Base-by-base conservation (phyloP, 2,329 filamentous ascomycete species). In the Pseudovirgaria hyperparasitica region DNA sequence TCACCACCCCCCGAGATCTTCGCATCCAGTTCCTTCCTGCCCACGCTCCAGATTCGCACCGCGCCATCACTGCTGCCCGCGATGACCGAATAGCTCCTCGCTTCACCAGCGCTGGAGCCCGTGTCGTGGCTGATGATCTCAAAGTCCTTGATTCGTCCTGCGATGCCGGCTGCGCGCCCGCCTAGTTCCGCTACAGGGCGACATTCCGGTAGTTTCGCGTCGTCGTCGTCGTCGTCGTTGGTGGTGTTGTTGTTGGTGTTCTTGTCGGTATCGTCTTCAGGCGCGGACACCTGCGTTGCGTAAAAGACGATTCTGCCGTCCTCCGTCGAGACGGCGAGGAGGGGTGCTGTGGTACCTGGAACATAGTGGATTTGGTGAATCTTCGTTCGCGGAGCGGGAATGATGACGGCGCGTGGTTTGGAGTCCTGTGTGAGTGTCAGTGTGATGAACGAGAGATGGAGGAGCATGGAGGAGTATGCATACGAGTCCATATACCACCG, bases 271-370 rank as follows among this genome's bases (percentile, higher is more conserved):
- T n/a, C n/a, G 13, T 42, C 51, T 21, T 48, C 46, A 5, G 71
- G 41, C 34, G 70, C 62, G 7, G 59, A 57, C 1, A 54, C 50
- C 25, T 60, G 65, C 2, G 82, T 85, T 19, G 78, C 77, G 51
- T 82, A 92, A 51, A 96, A 82, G 27, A 92, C 46, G 19, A 96
- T 67, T 27, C 81, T 68, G 1, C 90, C 90, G 48, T 96, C 87
- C 50, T 96, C 90, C 0, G 90, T 94, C 2, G 84, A 84, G 1
- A 90, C 63, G 1, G 78, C 75, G 22, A 96, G 55, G 5, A 86
- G 51, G 13, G 56, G 55, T 25, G 57, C 57, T 5, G 58, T 55
- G 10, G 65, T 60, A 12, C 48, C 49, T 6, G 63, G 48, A 14
- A 93, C 45, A 50, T 93, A 93, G 31, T 63, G 62, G 37, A 94